Base-by-base conservation (phyloP, 1,284 basidiomycete genomes). In the Pseudozyma thailandica region DNA sequence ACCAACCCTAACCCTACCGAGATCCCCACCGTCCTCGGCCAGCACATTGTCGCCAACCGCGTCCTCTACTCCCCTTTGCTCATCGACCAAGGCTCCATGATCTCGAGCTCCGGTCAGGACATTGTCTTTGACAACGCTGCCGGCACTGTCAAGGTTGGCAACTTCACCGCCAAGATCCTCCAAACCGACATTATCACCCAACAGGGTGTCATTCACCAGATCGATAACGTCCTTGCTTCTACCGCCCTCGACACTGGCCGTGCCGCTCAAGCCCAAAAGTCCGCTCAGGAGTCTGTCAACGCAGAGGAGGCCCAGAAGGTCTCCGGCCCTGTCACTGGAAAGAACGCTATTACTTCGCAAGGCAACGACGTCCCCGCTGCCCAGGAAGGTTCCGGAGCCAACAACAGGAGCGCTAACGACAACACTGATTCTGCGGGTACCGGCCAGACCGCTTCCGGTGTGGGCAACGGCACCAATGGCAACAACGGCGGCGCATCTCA, bases 61-160 rank as follows among this genome's bases (percentile, higher is more conserved):
- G 70, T 71, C 15, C 49, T 70, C 48, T 76, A 75, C 61, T 73
- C 74, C 15, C 70, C 74, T 2, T 52, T 77, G 18, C 59, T 77
- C 30, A 52, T 55, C 37, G 63, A 68, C 46, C 73, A 75, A 28
- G 75, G 71, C 18, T 47, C 61, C 9, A 38, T 77, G 33, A 71
- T 76, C 64, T 74, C 66, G 12, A 42, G 61, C 15, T 61, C 58
- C 6, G 75, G 74, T 7, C 75, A 77, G 48, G 74, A 77, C 45
- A 58, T 77, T 18, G 56, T 64, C 21, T 73, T 61, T 27, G 65
- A 77, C 66, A 58, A 64, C 53, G 37, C 38, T 8, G 50, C 57
- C 15, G 62, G 74, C 9, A 64, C 66, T 2, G 59, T 77, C 51
- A 61, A 51, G 23, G 73, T 77, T 7, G 74, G 71, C 31, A 60